Conservation (phyloP, 208 protist species). For the Acanthamoeba divionensis region DNA sequence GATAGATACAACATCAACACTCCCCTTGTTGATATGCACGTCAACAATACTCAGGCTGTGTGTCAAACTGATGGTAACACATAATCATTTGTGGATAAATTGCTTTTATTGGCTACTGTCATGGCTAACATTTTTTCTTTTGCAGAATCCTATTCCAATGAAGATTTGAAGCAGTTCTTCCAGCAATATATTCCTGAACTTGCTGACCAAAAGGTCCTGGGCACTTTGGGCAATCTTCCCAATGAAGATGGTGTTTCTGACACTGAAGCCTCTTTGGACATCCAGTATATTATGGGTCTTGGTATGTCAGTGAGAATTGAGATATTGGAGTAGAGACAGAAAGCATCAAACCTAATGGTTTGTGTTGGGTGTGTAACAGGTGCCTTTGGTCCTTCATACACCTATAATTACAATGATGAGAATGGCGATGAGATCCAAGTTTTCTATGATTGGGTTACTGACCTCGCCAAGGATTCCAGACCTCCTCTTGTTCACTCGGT, state of each 20-base stretch:
- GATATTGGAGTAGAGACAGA: too few species aligned
- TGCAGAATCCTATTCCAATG: constrained; percentile 14
- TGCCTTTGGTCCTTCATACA: constrained; percentile 36
- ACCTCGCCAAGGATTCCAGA: constrained; percentile 56
- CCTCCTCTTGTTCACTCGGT: constrained; percentile 58
- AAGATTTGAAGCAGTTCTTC: constrained; percentile 47
- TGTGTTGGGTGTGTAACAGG: too few species aligned
- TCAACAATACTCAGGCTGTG: constrained; percentile 61
- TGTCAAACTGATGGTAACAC: constrained; percentile 50
- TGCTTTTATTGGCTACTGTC: neutral
- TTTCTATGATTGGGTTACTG: constrained; percentile 47
- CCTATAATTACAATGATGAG: constrained; percentile 47
- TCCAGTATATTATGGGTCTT: constrained; percentile 51
- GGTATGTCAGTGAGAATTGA: too few species aligned
- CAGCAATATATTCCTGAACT: constrained; percentile 13
- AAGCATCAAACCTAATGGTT: too few species aligned
- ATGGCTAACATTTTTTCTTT: neutral
- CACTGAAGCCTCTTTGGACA: constrained; percentile 11
- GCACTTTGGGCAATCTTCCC: neutral
- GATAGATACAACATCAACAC: constrained; percentile 14
- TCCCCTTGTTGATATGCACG: neutral
- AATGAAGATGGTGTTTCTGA: constrained; percentile 10
- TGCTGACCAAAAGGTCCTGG: neutral
- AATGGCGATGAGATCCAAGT: constrained; percentile 29
- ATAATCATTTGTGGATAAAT: neutral